Evolutionary conservation across 345 rosid genomes (phyloP).

Genomic region (Draba incana): DNA sequence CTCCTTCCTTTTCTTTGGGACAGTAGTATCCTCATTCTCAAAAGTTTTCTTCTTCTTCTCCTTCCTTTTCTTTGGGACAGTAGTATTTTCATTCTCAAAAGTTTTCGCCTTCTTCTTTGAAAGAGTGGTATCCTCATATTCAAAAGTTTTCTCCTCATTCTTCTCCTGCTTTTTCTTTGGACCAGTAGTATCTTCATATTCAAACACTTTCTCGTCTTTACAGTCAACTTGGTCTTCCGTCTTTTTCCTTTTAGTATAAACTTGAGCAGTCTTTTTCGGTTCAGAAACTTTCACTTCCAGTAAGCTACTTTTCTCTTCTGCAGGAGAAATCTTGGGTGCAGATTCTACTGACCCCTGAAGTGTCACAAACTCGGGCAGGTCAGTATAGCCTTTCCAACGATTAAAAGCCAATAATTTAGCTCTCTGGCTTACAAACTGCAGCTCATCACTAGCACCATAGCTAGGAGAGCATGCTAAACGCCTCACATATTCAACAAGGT

Average conservation of each 20-base stretch:
- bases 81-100: constrained; percentile 37
- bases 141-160: too few species aligned
- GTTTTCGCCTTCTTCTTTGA: too few species aligned
- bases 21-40: too few species aligned
- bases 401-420: constrained; percentile 66
- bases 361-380: constrained; percentile 58
- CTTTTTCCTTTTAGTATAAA: constrained; percentile 40
- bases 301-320: constrained; percentile 30
- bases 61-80: constrained; percentile 41
- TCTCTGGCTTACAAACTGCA: constrained; percentile 50
- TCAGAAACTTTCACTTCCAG: constrained; percentile 36
- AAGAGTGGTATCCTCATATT: too few species aligned
- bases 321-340: constrained; percentile 47
- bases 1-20: too few species aligned
- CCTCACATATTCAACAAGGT: constrained; percentile 53
- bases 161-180: constrained; percentile 41
- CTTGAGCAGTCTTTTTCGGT: constrained; percentile 36
- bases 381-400: constrained; percentile 66
- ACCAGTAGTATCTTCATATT: constrained; percentile 34
- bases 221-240: constrained; percentile 36
- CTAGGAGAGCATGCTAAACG: constrained; percentile 50
- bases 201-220: constrained; percentile 45
- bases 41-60: too few species aligned
- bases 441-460: constrained; percentile 44
- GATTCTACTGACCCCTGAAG: constrained; percentile 51